These are phyloP conservation scores for Rhododendron henanense DNA, from an alignment of 148 eudicot genomes.

Conservation along the genomic window DNA sequence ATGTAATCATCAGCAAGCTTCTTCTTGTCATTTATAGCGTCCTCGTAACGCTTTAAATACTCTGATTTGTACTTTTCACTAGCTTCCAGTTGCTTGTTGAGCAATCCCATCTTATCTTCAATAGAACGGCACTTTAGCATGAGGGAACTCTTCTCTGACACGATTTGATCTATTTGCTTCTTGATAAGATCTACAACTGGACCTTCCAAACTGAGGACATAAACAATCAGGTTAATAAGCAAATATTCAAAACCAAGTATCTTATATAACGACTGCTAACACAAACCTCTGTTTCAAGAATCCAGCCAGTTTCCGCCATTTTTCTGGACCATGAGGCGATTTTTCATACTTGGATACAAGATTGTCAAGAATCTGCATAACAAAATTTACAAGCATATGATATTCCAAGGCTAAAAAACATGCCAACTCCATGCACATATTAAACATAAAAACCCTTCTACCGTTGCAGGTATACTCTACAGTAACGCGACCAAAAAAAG, in stretches of 20 bases:
- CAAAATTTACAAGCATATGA: not conserved
- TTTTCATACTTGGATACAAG: constrained; percentile 67
- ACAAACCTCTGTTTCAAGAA: constrained; percentile 84
- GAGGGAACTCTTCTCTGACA: constrained; percentile 81
- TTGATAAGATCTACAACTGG: constrained; percentile 74
- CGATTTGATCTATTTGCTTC: constrained; percentile 78
- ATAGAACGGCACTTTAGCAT: constrained; percentile 72
- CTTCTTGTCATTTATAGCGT: constrained; percentile 76
- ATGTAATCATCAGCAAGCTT: constrained; percentile 83
- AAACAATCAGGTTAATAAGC: constrained; percentile 2
- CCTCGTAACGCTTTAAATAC: constrained; percentile 86
- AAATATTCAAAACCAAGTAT: constrained; percentile 4
- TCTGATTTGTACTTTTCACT: constrained; percentile 86
- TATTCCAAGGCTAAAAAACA: not conserved
- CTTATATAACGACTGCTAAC: not conserved
- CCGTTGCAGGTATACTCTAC: not conserved
- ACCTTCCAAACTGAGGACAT: constrained; percentile 76
- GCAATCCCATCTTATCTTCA: constrained; percentile 74
- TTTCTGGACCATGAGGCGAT: constrained; percentile 83
- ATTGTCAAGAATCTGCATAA: constrained; percentile 64
- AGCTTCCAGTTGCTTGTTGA: constrained; percentile 84
- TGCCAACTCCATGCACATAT: not conserved
- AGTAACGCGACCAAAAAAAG: not conserved
- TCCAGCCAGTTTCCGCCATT: constrained; percentile 66
- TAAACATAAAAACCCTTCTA: not conserved